These are phyloP conservation scores for Schwanniomyces vanrijiae DNA, from an alignment of 805 yeast genomes.

Conservation along the genomic window DNA sequence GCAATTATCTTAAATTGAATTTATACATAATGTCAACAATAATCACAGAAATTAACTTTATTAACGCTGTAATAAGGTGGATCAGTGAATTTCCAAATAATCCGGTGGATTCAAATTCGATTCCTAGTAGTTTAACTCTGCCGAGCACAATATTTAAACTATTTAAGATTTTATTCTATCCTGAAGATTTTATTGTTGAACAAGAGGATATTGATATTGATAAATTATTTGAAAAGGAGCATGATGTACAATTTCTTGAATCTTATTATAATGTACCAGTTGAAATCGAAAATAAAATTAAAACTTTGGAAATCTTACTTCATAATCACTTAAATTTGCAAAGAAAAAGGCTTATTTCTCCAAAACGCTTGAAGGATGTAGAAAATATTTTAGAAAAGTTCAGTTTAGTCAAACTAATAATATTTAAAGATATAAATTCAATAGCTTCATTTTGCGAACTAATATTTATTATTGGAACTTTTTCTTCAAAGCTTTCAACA, in stretches of 20 bases:
- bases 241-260: not conserved
- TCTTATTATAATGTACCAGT: not conserved
- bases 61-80: constrained; percentile 21
- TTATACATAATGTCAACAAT: constrained; percentile 1
- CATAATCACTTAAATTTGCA: constrained; percentile 7
- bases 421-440: constrained; percentile 14
- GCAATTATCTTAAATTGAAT: not conserved
- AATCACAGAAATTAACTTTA: constrained; percentile 9
- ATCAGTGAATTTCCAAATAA: constrained; percentile 20
- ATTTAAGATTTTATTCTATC: constrained; percentile 12
- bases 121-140: constrained; percentile 11
- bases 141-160: constrained; percentile 13
- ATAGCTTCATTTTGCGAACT: constrained; percentile 15
- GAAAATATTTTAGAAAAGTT: constrained; percentile 2
- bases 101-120: constrained; percentile 9
- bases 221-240: not conserved
- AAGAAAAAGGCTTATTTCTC: constrained; percentile 2
- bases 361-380: constrained; percentile 4
- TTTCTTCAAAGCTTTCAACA: constrained; percentile 19
- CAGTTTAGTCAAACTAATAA: constrained; percentile 13
- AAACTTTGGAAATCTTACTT: constrained; percentile 2
- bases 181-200: constrained; percentile 13
- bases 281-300: constrained; percentile 3
- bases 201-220: not conserved
- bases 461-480: constrained; percentile 17